phyloP scores from a whole-genome alignment of 2,329 filamentous ascomycete genomes.

The Epichloe baconii region DNA sequence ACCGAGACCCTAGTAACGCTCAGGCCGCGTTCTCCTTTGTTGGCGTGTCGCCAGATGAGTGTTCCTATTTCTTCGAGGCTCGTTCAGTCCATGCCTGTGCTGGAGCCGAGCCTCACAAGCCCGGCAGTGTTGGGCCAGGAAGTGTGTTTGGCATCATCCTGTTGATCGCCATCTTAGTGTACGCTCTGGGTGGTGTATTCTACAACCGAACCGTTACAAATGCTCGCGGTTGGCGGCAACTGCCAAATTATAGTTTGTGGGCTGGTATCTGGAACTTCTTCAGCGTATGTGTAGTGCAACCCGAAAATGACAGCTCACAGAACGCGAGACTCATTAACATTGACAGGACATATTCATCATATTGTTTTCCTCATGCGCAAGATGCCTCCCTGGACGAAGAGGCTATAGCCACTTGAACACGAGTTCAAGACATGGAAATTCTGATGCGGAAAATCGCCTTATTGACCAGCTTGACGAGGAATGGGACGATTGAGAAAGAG shows the following conservation, averaged over 20 bases:
- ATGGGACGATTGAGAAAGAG: conserved; percentile 60
- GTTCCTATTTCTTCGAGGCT: conserved; percentile 91
- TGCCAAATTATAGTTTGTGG: conserved; percentile 93
- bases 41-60: conserved; percentile 71
- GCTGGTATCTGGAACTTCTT: conserved; percentile 74
- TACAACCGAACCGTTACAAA: conserved; percentile 94
- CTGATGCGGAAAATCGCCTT: conserved; percentile 80
- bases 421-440: conserved; percentile 35
- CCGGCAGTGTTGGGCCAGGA: conserved; percentile 57
- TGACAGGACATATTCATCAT: conserved; percentile 53
- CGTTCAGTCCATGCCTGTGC: conserved; percentile 73
- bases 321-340: conserved; percentile 7
- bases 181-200: conserved; percentile 82
- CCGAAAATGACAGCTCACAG: conserved; percentile 17
- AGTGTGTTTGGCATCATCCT: conserved; percentile 82
- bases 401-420: conserved; percentile 54
- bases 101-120: conserved; percentile 53
- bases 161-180: conserved; percentile 65
- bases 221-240: conserved; percentile 85
- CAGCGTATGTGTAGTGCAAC: conserved; percentile 38
- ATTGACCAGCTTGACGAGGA: conserved; percentile 96
- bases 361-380: conserved; percentile 53
- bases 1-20: conserved; percentile 59
- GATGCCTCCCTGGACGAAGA: conserved; percentile 48
- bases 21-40: conserved; percentile 71